phyloP scores from a whole-genome alignment of 2,329 filamentous ascomycete species.

The Stagonosporopsis cucurbitacearum region DNA sequence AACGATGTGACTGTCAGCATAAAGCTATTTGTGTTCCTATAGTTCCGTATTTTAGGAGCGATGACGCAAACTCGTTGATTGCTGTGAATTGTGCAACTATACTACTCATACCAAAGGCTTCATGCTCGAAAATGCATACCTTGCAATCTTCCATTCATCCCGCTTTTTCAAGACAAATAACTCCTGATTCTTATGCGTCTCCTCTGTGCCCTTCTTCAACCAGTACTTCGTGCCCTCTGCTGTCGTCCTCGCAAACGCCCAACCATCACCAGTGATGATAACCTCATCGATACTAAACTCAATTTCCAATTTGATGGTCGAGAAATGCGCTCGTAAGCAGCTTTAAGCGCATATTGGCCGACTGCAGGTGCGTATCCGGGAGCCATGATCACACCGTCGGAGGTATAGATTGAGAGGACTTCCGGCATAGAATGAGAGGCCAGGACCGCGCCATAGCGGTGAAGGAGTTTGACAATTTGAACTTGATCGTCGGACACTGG shows the following conservation, averaged over 20 bases:
- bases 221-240: constrained; percentile 15
- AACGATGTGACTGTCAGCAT: no score
- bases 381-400: constrained; percentile 12
- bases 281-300: constrained; percentile 18
- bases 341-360: constrained; percentile 4
- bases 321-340: constrained; percentile 19
- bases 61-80: background rate
- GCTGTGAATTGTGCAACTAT: background rate
- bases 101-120: constrained; percentile 3
- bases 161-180: constrained; percentile 11
- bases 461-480: constrained; percentile 10
- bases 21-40: no score
- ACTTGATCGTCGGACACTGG: constrained; percentile 6
- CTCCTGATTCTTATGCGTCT: constrained; percentile 14
- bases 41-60: no score
- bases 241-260: constrained; percentile 19
- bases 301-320: constrained; percentile 15
- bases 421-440: constrained; percentile 11
- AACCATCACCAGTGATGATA: constrained; percentile 6
- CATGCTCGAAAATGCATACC: constrained; percentile 19
- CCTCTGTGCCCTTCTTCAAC: constrained; percentile 17
- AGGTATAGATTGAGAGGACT: constrained; percentile 17
- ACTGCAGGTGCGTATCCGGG: constrained; percentile 2
- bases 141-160: constrained; percentile 14
- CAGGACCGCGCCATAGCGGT: constrained; percentile 13